Base-by-base conservation (phyloP, 75 land plant genomes). In the Larix kaempferi region DNA sequence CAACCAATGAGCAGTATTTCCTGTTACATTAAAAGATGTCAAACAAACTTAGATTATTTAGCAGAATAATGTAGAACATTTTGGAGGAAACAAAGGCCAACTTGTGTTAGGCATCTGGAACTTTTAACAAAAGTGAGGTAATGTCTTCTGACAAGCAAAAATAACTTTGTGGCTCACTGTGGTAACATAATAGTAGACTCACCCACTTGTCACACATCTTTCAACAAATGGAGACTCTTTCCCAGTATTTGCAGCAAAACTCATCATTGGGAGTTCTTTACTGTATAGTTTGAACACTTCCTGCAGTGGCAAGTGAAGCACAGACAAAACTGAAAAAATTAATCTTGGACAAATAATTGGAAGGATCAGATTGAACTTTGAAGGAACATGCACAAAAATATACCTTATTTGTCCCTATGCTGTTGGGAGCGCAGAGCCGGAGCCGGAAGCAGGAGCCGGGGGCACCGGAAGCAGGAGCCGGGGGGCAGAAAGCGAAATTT, bases 221-320 rank as follows among this genome's bases (percentile, higher is more conserved):
- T 90, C 83, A 78, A 94, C 87, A 71, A 94, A 94, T 33, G 27
- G 81, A 21, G 96, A 91, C 62, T 86, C 79, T 57, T 91, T 94
- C 56, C 96, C 94, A 65, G 96, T 94, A 77, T 94, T 88, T 37
- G 96, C 96, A 79, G 92, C 94, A 88, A 86, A 94, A 74, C 78
- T 89, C 96, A 94, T 94, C 59, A 82, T 63, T 27, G 96, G 94
- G 15, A 91, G 85, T 74, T 94, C 96, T 74, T 76, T 79, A 59
- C 35, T 76, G 84, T 94, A 91, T 41, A 94, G 27, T 10, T 86
- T 35, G 41, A 90, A 37, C 1, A 84, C 89, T 57, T 88, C 87
- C 96, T 93, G 84, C 60, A 49, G 52, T 49, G 49, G 19, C 49
- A 67, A 37, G 7, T 33, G 71, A 67, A 35, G 44, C 71, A 66